Evolutionary conservation across 2,329 filamentous ascomycete species (phyloP).

Genomic region (Fusarium sulawesiense): DNA sequence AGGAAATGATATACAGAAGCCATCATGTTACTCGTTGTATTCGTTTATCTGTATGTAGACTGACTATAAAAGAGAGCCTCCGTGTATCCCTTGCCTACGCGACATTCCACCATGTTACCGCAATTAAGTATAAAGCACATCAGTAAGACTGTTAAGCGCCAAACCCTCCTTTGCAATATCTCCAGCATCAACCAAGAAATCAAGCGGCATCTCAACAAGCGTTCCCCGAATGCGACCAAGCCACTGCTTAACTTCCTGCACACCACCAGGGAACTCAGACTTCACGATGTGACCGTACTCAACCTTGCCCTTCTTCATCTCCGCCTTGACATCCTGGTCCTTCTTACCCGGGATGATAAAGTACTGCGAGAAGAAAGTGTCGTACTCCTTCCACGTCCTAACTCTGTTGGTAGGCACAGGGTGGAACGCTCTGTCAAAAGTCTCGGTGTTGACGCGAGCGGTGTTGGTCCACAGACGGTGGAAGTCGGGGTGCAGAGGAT

Average conservation of each 20-base stretch:
- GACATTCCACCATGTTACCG: too few relatives aligned
- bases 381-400: conserved; percentile 77
- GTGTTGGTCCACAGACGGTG: conserved; percentile 77
- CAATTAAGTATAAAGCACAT: conserved; percentile 74
- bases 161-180: conserved; percentile 89
- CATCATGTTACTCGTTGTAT: not conserved
- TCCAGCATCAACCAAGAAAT: conserved; percentile 81
- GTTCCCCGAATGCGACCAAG: conserved; percentile 74
- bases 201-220: conserved; percentile 89
- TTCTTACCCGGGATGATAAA: conserved; percentile 69
- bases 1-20: not conserved
- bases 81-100: not conserved
- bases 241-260: conserved; percentile 77
- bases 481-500: conserved; percentile 78
- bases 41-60: not conserved
- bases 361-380: conserved; percentile 74
- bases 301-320: conserved; percentile 68
- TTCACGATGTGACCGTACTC: conserved; percentile 89
- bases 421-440: conserved; percentile 86
- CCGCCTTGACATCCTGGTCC: conserved; percentile 62
- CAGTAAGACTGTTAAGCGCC: conserved; percentile 76
- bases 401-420: conserved; percentile 76
- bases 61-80: not conserved
- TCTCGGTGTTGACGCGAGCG: conserved; percentile 81
- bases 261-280: conserved; percentile 79